Conservation (phyloP, 306 rosid genomes). For the Astragalus membranaceus region DNA sequence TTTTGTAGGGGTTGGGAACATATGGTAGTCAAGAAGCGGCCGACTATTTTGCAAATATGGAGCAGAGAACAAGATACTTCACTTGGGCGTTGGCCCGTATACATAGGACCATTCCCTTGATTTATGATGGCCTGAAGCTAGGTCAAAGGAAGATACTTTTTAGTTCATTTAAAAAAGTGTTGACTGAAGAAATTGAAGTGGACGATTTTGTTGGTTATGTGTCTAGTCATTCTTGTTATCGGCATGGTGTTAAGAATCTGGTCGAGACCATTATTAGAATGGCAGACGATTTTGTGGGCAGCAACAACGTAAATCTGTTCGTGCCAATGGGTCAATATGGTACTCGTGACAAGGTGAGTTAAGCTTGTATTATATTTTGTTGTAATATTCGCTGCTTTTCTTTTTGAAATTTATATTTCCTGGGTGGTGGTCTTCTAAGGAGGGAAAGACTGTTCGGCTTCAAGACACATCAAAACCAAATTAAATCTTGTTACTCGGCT, state of each 20-base stretch:
- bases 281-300: conserved; percentile 95
- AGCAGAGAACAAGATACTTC: conserved; percentile 50
- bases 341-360: conserved; percentile 70
- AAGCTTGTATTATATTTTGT: not conserved
- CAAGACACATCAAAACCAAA: conserved; percentile 65
- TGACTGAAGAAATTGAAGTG: conserved; percentile 78
- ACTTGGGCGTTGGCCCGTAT: conserved; percentile 88
- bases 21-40: no score
- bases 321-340: conserved; percentile 93
- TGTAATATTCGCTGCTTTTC: not conserved
- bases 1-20: no score
- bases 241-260: conserved; percentile 92
- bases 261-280: conserved; percentile 74
- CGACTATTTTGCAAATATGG: no score
- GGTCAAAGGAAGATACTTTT: conserved; percentile 91
- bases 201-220: conserved; percentile 92
- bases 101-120: conserved; percentile 84
- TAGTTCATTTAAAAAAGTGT: conserved; percentile 79
- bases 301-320: conserved; percentile 83
- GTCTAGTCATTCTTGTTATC: conserved; percentile 85
- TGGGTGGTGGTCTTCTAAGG: conserved; percentile 39
- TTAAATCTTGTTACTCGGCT: conserved; percentile 56
- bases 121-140: conserved; percentile 96
- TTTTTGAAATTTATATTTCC: not conserved
- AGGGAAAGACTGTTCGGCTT: conserved; percentile 88